Percentiles rank a stretch among this genome's conserved stretches.
These are phyloP conservation scores for Chaetomium tenue DNA, from an alignment of 495 filamentous ascomycete species.

Conservation along the genomic window DNA sequence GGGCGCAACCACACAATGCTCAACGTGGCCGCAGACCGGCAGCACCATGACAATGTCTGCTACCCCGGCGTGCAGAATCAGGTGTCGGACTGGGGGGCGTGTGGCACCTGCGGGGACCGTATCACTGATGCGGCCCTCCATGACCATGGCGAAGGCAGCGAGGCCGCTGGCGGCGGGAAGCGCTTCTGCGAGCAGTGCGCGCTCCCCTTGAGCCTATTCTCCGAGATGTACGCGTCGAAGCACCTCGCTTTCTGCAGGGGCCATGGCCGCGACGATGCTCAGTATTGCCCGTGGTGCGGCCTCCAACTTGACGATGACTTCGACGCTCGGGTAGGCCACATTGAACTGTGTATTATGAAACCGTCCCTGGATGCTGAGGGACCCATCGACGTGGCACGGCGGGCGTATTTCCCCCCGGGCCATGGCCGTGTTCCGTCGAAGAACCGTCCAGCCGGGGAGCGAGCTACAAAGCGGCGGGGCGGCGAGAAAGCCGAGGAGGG, in stretches of 20 bases:
- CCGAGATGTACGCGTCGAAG: constrained; percentile 10
- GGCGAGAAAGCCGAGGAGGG: neutral
- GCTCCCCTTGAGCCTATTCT: constrained; percentile 10
- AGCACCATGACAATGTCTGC: constrained; percentile 30
- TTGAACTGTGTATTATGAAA: neutral
- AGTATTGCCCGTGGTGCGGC: constrained; percentile 28
- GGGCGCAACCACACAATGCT: constrained; percentile 28
- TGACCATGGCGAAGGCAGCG: neutral
- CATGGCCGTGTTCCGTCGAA: neutral
- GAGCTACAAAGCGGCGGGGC: neutral
- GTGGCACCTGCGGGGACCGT: constrained; percentile 15
- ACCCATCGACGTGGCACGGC: neutral
- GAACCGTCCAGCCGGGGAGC: neutral
- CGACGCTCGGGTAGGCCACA: constrained; percentile 2
- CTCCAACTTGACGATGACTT: neutral
- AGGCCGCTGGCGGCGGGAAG: neutral
- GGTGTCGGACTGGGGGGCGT: neutral
- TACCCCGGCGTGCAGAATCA: constrained; percentile 19
- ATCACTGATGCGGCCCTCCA: neutral
- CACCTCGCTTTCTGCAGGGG: constrained; percentile 20
- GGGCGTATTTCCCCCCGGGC: neutral
- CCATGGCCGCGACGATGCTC: constrained; percentile 7
- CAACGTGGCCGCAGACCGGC: constrained; percentile 20
- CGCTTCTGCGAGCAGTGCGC: constrained; percentile 23
- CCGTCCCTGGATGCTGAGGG: neutral